Conservation (phyloP, 129 eudicot genomes). For the Saussurea involucrata region DNA sequence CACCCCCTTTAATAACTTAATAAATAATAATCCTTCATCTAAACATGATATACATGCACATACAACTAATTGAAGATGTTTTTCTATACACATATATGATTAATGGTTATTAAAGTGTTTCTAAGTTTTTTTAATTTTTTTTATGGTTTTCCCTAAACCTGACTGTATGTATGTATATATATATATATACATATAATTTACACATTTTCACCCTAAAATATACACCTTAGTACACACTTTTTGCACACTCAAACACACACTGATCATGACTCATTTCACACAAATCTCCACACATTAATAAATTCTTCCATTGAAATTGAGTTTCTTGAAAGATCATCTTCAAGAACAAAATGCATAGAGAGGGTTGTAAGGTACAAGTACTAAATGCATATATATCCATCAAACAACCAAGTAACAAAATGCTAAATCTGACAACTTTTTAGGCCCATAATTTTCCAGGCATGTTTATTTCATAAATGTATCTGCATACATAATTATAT, state of each 20-base stretch:
- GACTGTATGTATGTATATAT: background rate
- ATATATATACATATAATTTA: background rate
- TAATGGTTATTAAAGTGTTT: no score
- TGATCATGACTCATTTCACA: background rate
- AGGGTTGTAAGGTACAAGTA: constrained; percentile 22
- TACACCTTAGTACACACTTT: background rate
- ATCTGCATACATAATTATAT: background rate
- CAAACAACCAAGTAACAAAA: constrained; percentile 17
- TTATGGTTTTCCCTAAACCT: no score
- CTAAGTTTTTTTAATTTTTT: no score
- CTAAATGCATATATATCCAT: constrained; percentile 17
- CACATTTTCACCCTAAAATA: background rate
- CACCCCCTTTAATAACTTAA: no score
- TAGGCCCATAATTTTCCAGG: constrained; percentile 16
- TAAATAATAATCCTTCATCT: no score
- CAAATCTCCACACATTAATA: background rate
- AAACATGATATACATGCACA: no score
- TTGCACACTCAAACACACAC: background rate
- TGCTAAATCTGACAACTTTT: constrained; percentile 3
- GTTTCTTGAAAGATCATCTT: constrained; percentile 9
- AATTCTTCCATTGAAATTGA: background rate
- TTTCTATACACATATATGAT: no score
- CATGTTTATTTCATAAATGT: constrained; percentile 1
- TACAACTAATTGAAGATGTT: no score
- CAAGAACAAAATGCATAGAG: constrained; percentile 20